Base-by-base conservation (phyloP, 2,329 filamentous ascomycete species). In the Helicocarpus griseus region DNA sequence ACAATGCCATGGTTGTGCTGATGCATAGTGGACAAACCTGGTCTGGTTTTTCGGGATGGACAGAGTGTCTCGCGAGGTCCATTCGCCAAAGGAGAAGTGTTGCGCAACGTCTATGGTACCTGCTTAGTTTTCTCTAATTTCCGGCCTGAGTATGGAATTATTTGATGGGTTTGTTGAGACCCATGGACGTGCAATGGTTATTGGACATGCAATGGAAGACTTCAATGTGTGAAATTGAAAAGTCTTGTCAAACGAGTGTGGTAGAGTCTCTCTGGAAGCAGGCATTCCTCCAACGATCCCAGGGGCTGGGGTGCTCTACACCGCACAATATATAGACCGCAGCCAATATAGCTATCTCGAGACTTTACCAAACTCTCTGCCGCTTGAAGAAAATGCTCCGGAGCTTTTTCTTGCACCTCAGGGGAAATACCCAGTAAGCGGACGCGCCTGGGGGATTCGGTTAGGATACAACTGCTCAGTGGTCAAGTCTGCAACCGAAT, bases 361-460 rank as follows among this genome's bases (percentile, higher is more conserved):
- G 47, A 24, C 26, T 24, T 33, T 48, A 11, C 45, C 45, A 35
- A 48, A 48, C 45, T 48, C 45, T 26, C 29, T 48, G 21, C 45
- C 45, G n/a, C 4, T 36, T 24, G 28, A 48, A 11, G 45, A 48
- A 11, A 4, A 24, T 6, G 21, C 28, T 48, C 47, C 40, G 6
- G 51, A 50, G 21, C n/a, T 53, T 11, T 53, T 53, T 24, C 48
- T 53, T n/a, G 35, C 47, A 17, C 47, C 51, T 3, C 51, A 53
- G 33, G 51, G 47, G 0, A 9, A 28, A 17, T 19, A 35, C 19
- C 51, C 51, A 43, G 40, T 53, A 1, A 13, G 38, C 22, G 51
- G 51, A 22, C 35, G 14, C 0, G 24, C 41, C 5, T 53, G 51
- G 51, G 51, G 51, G 14, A 21, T 53, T 17, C 47, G 51, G 5